Percentiles rank a stretch among this genome's conserved stretches.
phyloP scores from a whole-genome alignment of 2,329 filamentous ascomycete genomes.

The Dactylellina parvicollis region DNA sequence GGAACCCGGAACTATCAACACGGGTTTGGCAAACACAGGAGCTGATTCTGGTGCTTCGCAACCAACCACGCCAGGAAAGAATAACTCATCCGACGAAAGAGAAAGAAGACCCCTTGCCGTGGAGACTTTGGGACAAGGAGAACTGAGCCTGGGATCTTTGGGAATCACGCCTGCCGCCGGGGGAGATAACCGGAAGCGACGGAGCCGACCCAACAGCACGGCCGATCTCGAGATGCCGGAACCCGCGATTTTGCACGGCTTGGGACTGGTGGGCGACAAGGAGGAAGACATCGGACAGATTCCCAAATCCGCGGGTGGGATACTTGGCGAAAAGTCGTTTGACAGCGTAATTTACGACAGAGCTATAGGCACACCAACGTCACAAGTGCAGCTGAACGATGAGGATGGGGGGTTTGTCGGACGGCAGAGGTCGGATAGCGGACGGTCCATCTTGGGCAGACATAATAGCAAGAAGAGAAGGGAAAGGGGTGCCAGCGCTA shows the following conservation, averaged over 20 bases:
- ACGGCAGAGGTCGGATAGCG: slow-evolving; percentile 41
- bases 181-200: slow-evolving; percentile 24
- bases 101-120: slow-evolving; percentile 77
- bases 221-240: slow-evolving; percentile 34
- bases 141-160: slow-evolving; percentile 87
- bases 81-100: slow-evolving; percentile 60
- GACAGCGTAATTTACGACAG: slow-evolving; percentile 46
- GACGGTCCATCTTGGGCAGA: slow-evolving; percentile 63
- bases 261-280: slow-evolving; percentile 41
- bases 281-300: slow-evolving; percentile 49
- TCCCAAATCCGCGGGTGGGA: slow-evolving; percentile 41
- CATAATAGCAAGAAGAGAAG: slow-evolving; percentile 74
- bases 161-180: slow-evolving; percentile 68
- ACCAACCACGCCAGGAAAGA: slow-evolving; percentile 59
- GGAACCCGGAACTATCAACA: slow-evolving; percentile 59
- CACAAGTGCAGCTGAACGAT: slow-evolving; percentile 24
- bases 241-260: slow-evolving; percentile 36
- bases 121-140: slow-evolving; percentile 86
- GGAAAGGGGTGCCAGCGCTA: slow-evolving; percentile 79
- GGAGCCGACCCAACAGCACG: slow-evolving; percentile 33
- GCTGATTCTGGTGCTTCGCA: slow-evolving; percentile 61
- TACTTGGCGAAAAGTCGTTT: slow-evolving; percentile 40
- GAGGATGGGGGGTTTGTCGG: slow-evolving; percentile 12
- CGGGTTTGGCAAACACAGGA: slow-evolving; percentile 59
- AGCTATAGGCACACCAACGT: slow-evolving; percentile 14